Evolutionary conservation across 768 basidiomycete species (phyloP), one percentile per base, ranked within the genome.

Genomic region (Mycena polygramma): DNA sequence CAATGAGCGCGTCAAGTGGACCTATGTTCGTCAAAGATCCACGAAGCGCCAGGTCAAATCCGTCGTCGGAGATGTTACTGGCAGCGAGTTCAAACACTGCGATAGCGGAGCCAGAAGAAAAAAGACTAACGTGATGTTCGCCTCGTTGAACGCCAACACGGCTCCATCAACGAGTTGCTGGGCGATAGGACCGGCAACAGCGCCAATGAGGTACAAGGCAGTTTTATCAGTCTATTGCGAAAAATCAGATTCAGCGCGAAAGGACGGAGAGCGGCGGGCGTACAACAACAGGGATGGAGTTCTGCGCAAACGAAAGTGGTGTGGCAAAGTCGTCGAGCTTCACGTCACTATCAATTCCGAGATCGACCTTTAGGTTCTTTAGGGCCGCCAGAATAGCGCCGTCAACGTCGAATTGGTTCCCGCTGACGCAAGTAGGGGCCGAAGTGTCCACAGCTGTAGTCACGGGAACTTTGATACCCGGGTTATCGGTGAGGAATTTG

Each of bases 1-100:
- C 85, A 57, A 94, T 92, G 55, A 85, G 73, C 4, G 91, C 91
- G 79, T 93, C 92, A 59, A 94, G 83, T 24, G 92, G 91, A 0
- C 92, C 92, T 8, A 86, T 78, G 58, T 89, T 87, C 0, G 88
- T 90, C 62, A 92, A 76, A 15, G 90, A 88, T 17, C 91, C 91
- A 24, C 81, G 82, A 7, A 94, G 81, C 3, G 86, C 78, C 30
- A 93, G 78, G 75, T 90, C 86, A 74, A 93, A 93, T 2, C 92
- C 92, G 2, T 84, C 82, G 53, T 93, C 79, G 5, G 88, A 80
- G 22, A 90, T 84, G 68, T 88, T 85, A 45, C 87, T 89, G 30
- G 19, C 46, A 39, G 26, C 10, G 51, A 19, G 14, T 13, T 71
- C 60, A 57, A 39, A 22, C 20, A 57, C 43, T 24, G 24, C 43